Evolutionary conservation across 2,329 filamentous ascomycete species (phyloP), one percentile per base, ranked within the genome.

Genomic region (Sporothrix variecibatus): DNA sequence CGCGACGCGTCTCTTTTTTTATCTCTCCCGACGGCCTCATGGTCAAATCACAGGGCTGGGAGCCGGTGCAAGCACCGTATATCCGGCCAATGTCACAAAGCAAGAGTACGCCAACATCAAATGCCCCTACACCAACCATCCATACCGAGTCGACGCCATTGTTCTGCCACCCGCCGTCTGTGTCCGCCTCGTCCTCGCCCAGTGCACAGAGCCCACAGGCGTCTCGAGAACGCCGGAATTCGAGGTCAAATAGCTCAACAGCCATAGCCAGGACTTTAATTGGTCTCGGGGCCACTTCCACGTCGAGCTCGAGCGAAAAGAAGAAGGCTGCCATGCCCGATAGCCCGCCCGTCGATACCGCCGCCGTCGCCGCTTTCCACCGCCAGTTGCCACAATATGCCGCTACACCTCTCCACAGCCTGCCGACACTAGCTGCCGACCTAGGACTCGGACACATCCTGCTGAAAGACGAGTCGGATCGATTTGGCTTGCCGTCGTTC

Each of bases 401-500:
- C 5, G 81, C 82, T 8, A 92, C 91, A 0, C 85, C 86, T 2
- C 83, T 94, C 0, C 74, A 80, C 20, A 77, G 83, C 0, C 83
- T 94, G 0, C 82, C 85, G 0, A 78, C 81, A 0, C 76, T 94
- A 0, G 91, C 92, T 0, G 77, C 82, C 2, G 85, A 90, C 17
- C 80, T 94, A 0, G 87, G 87, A 0, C 82, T 93, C 12, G 81
- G 82, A 0, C 82, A 85, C 5, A 84, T 95, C 3, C 85, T 90
- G 51, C 78, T 94, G 76, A 95, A 95, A 79, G 89, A 94, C 78
- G 93, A 95, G 80, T 90, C 88, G 38, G 84, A 82, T 72, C 87
- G 93, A 5, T 88, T 94, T 51, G 90, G 90, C 0, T 84, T 95
- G 1, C 91, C 92, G 0, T 87, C 92, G 0, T 95, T 95, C 85